phyloP scores from a whole-genome alignment of 257 asterid species.

The Catharanthus roseus region DNA sequence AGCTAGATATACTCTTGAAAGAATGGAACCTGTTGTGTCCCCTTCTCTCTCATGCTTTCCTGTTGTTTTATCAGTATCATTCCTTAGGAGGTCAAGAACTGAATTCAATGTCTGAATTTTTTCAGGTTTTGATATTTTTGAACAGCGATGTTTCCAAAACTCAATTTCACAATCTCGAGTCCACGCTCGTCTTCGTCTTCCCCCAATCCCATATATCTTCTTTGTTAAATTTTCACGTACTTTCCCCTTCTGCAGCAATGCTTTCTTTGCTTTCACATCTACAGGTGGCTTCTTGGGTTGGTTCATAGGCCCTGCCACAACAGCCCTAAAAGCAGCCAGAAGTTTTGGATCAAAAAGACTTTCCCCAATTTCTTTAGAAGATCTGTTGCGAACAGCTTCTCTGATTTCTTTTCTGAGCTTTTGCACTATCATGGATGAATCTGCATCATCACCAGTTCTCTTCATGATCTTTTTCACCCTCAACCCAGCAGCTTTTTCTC shows the following conservation, averaged over 20 bases:
- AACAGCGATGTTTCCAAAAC: slow-evolving; percentile 95
- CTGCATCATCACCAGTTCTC: slow-evolving; percentile 59
- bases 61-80: slow-evolving; percentile 36
- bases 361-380: slow-evolving; percentile 56
- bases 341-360: slow-evolving; percentile 76
- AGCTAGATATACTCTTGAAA: slow-evolving; percentile 89
- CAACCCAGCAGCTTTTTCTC: slow-evolving; percentile 56
- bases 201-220: slow-evolving; percentile 84
- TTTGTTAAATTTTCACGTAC: slow-evolving; percentile 89
- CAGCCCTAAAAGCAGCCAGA: slow-evolving; percentile 90
- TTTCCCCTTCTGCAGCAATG: slow-evolving; percentile 85
- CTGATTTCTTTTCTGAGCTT: slow-evolving; percentile 77
- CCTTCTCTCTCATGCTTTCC: slow-evolving; percentile 39
- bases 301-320: slow-evolving; percentile 65
- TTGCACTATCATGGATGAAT: slow-evolving; percentile 61
- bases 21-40: slow-evolving; percentile 52
- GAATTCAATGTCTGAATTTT: slow-evolving; percentile 80
- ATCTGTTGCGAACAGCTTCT: slow-evolving; percentile 78
- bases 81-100: slow-evolving; percentile 74
- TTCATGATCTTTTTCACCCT: slow-evolving; percentile 96
- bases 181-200: slow-evolving; percentile 85
- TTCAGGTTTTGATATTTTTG: slow-evolving; percentile 61
- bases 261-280: slow-evolving; percentile 70
- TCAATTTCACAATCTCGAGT: slow-evolving; percentile 95
- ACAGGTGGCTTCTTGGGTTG: slow-evolving; percentile 54